Conservation (phyloP, 2,329 filamentous ascomycete species). For the Diaporthe citrichinensis region DNA sequence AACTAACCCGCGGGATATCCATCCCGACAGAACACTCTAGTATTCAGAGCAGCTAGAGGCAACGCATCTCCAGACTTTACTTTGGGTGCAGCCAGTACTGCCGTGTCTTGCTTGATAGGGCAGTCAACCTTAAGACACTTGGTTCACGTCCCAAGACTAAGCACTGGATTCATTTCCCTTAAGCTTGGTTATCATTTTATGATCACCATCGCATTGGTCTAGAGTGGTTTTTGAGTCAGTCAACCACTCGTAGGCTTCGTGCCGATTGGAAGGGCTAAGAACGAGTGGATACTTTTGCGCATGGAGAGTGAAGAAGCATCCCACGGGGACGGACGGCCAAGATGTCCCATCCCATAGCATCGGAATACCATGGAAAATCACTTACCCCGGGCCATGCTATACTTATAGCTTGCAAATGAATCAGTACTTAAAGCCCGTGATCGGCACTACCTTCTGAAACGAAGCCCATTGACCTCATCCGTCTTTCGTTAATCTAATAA, state of each 20-base stretch:
- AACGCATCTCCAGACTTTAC: too few species aligned
- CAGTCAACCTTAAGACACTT: background rate
- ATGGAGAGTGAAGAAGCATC: background rate
- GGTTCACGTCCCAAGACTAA: background rate
- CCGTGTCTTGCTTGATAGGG: too few species aligned
- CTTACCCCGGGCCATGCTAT: background rate
- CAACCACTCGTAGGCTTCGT: background rate
- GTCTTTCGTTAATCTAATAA: background rate
- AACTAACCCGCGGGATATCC: too few species aligned
- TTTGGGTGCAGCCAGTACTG: too few species aligned
- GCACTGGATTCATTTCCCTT: background rate
- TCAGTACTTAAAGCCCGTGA: constrained; percentile 6
- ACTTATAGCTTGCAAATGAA: too few species aligned
- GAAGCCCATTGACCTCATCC: background rate
- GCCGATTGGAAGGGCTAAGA: background rate
- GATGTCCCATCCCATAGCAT: background rate
- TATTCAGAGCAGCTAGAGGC: too few species aligned
- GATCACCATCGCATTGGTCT: background rate
- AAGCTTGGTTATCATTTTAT: background rate
- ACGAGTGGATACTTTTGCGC: background rate
- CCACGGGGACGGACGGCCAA: background rate
- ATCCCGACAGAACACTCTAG: too few species aligned
- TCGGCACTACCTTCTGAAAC: background rate
- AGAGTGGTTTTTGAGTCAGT: background rate
- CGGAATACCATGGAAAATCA: background rate